phyloP scores from a whole-genome alignment of 2,329 filamentous ascomycete species.

The Trichophyton schoenleinii region DNA sequence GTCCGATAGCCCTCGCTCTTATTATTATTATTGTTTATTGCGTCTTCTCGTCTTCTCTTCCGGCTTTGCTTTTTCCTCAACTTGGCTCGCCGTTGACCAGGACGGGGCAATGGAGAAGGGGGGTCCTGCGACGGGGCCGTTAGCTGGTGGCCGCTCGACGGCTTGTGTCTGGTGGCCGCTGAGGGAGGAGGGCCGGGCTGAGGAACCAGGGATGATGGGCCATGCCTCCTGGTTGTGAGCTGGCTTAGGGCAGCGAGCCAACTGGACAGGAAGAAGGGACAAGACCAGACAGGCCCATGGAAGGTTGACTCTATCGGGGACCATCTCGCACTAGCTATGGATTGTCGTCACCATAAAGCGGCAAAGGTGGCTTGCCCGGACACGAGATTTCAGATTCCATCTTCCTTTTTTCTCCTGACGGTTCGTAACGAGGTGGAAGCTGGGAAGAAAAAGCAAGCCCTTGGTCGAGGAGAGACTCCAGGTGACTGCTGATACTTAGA shows the following conservation, averaged over 20 bases:
- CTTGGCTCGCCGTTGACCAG: not conserved
- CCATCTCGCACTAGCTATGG: constrained; percentile 1
- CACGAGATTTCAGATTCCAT: not conserved
- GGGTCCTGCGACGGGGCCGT: not conserved
- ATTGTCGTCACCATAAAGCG: not conserved
- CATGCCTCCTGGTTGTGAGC: not conserved
- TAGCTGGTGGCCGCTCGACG: not conserved
- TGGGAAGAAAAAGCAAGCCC: not conserved
- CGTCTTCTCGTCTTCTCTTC: not conserved
- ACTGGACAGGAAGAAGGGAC: not conserved
- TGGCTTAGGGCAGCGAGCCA: not conserved
- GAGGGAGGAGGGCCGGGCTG: not conserved
- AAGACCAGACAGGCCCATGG: not conserved
- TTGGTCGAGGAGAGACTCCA: not conserved
- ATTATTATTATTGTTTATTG: not conserved
- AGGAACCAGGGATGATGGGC: not conserved
- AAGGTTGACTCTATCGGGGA: constrained; percentile 3
- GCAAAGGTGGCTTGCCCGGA: constrained; percentile 2
- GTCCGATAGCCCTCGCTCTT: not conserved
- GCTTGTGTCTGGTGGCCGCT: not conserved
- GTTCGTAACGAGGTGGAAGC: not conserved
- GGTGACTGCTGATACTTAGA: not conserved
- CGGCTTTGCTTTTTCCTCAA: not conserved
- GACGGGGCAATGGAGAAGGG: not conserved
- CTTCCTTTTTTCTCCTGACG: too few relatives aligned